phyloP scores from a whole-genome alignment of 1,139 yeast species.

The Saccharomyces hybrid region DNA sequence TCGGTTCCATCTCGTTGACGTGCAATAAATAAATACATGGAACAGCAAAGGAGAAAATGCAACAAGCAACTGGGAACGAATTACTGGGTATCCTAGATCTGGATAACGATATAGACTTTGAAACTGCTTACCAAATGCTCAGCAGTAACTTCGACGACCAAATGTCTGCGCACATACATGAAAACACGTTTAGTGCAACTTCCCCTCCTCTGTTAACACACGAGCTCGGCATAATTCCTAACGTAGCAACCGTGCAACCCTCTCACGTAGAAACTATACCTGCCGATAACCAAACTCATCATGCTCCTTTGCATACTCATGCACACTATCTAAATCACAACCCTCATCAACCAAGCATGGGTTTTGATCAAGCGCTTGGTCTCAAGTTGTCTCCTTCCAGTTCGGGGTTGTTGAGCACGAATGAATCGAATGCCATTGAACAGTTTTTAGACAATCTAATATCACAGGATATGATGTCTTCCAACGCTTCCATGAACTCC shows the following conservation, averaged over 20 bases:
- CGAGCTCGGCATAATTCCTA: not conserved
- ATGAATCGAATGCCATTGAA: conserved; percentile 31
- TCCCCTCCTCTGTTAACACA: not conserved
- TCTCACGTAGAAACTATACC: not conserved
- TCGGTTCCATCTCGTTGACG: conserved; percentile 1
- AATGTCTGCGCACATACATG: conserved; percentile 2
- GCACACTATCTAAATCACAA: not conserved
- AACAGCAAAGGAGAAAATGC: not conserved
- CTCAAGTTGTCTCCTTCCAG: conserved; percentile 2
- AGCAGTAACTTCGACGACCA: conserved; percentile 13
- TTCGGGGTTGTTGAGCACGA: conserved; percentile 23
- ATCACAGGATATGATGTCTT: not conserved
- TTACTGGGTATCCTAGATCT: conserved; percentile 21
- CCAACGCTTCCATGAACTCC: not conserved
- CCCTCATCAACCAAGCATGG: not conserved
- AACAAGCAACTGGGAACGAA: conserved; percentile 4
- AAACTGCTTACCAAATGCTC: conserved; percentile 31
- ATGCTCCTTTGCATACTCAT: not conserved
- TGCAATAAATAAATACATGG: conserved; percentile 1
- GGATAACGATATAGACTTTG: conserved; percentile 31
- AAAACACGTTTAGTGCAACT: not conserved
- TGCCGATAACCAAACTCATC: not conserved
- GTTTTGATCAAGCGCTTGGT: not conserved
- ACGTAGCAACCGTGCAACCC: not conserved
- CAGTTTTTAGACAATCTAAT: conserved; percentile 28